Conservation (phyloP, 2,329 filamentous ascomycete genomes). For the Pestalotiopsis sp. region DNA sequence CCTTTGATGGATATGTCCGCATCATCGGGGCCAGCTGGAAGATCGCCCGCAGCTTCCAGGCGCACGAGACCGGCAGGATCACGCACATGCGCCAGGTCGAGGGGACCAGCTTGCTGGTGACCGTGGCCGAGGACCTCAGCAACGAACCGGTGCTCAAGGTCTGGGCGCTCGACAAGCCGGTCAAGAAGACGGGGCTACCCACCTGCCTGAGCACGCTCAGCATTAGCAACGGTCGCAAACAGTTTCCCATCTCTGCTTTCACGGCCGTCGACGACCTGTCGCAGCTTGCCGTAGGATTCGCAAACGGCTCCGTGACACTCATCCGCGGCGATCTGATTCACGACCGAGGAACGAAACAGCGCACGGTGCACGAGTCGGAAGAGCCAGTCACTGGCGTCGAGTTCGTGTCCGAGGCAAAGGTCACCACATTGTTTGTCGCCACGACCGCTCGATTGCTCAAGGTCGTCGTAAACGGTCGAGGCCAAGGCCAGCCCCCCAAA, state of each 20-base stretch:
- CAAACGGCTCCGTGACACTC: constrained; percentile 90
- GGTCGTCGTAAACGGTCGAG: constrained; percentile 82
- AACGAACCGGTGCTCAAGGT: constrained; percentile 90
- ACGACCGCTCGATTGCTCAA: constrained; percentile 89
- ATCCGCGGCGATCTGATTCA: constrained; percentile 94
- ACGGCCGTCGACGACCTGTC: constrained; percentile 84
- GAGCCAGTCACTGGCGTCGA: constrained; percentile 94
- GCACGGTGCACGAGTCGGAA: constrained; percentile 94
- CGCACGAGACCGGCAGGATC: constrained; percentile 78
- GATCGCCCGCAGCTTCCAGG: constrained; percentile 82
- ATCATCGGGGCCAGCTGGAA: constrained; percentile 90
- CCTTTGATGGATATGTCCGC: constrained; percentile 81
- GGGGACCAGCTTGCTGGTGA: constrained; percentile 83
- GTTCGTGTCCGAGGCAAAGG: constrained; percentile 62
- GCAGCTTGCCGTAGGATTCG: constrained; percentile 94
- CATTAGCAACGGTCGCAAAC: constrained; percentile 88
- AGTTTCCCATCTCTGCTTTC: constrained; percentile 94
- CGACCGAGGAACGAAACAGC: constrained; percentile 90
- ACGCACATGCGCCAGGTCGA: constrained; percentile 92
- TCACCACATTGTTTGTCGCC: constrained; percentile 86
- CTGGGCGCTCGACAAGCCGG: constrained; percentile 93
- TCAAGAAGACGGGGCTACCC: constrained; percentile 90
- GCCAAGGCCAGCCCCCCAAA: constrained; percentile 86
- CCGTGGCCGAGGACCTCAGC: constrained; percentile 83
- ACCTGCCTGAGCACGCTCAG: constrained; percentile 84